Conservation (phyloP, 2,329 filamentous ascomycete genomes). For the Penicillium sp. region DNA sequence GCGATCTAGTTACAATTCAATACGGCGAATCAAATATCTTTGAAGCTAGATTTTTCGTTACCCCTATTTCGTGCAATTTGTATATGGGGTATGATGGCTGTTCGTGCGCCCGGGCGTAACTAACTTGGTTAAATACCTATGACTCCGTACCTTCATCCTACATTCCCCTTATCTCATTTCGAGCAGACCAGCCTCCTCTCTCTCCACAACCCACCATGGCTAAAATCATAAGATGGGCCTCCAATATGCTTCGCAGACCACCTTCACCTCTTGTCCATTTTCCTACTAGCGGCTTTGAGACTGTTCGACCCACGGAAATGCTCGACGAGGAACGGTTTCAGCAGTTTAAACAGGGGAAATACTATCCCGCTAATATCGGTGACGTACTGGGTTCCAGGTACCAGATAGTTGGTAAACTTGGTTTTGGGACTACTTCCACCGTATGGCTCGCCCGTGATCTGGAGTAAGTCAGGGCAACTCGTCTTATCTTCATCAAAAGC, state of each 20-base stretch:
- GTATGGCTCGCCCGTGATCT: conserved; percentile 35
- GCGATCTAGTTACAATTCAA: no score
- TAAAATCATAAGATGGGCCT: conserved; percentile 25
- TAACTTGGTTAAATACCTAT: no score
- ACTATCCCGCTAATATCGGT: conserved; percentile 36
- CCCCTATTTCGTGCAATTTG: no score
- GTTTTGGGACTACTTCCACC: conserved; percentile 31
- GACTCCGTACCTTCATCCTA: not conserved
- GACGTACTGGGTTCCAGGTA: conserved; percentile 31
- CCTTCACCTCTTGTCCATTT: conserved; percentile 20
- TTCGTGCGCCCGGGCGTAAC: no score
- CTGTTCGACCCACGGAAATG: conserved; percentile 15
- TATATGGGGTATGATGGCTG: no score
- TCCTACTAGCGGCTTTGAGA: conserved; percentile 23
- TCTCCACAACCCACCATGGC: conserved; percentile 13
- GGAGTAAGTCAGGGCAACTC: conserved; percentile 15
- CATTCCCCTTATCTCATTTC: not conserved
- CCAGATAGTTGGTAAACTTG: conserved; percentile 33
- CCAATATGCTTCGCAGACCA: conserved; percentile 14
- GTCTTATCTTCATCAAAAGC: conserved; percentile 7
- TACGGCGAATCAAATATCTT: no score
- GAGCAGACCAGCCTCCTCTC: conserved; percentile 1
- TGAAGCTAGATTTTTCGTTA: no score
- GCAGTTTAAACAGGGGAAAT: conserved; percentile 27
- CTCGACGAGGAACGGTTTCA: conserved; percentile 31